These are phyloP conservation scores for Neurospora sp. DNA, from an alignment of 495 filamentous ascomycete genomes.

Conservation along the genomic window DNA sequence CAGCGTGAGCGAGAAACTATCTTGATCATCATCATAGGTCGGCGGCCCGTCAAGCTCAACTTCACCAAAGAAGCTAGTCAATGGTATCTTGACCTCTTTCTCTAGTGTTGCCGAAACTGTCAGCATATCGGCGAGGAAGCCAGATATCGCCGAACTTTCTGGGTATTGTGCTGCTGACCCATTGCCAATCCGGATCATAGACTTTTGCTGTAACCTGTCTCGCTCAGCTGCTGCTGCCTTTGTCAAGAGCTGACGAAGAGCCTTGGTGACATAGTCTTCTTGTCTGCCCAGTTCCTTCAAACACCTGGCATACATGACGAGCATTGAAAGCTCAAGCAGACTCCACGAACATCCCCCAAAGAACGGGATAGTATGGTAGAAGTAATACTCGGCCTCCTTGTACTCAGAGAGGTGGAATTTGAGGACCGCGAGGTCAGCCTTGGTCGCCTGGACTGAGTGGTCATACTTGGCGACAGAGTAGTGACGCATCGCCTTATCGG, in stretches of 20 bases:
- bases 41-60: constrained; percentile 60
- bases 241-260: constrained; percentile 61
- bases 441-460: constrained; percentile 63
- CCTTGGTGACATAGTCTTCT: constrained; percentile 69
- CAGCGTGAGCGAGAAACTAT: constrained; percentile 68
- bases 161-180: constrained; percentile 28
- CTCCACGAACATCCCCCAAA: constrained; percentile 76
- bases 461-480: constrained; percentile 64
- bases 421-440: constrained; percentile 78
- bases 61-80: constrained; percentile 64
- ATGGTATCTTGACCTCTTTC: constrained; percentile 53
- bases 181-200: constrained; percentile 16
- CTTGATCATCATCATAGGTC: constrained; percentile 56
- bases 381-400: constrained; percentile 62
- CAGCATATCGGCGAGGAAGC: constrained; percentile 58
- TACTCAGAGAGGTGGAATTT: constrained; percentile 69
- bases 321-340: constrained; percentile 66
- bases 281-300: constrained; percentile 63
- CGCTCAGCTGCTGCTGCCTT: constrained; percentile 55
- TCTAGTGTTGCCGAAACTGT: constrained; percentile 49
- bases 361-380: constrained; percentile 70
- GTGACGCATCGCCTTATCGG: constrained; percentile 60
- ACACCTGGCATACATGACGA: constrained; percentile 78
- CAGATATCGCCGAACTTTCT: constrained; percentile 42
- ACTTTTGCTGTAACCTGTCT: constrained; percentile 33